Evolutionary conservation across 345 rosid genomes (phyloP), one percentile per base, ranked within the genome.

Genomic region (Salix purpurea): DNA sequence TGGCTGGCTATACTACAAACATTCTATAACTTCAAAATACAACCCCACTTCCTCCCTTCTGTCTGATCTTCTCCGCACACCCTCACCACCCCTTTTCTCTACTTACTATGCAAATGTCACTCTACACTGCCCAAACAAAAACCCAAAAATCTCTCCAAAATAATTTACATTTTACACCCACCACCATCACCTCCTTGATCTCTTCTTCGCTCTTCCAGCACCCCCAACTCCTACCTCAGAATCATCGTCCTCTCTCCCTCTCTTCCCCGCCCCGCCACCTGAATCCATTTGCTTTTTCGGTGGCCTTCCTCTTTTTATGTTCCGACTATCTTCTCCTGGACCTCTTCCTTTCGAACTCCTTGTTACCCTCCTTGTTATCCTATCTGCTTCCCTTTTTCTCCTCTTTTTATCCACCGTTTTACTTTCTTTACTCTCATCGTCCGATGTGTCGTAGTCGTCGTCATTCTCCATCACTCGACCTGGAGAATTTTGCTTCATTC

Each of bases 401-500:
- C 34, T 74, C 74, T 18, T 74, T 68, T 37, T 58, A 28, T 79
- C 70, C 54, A 71, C 72, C 74, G 74, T 82, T 71, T 69, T 74
- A 36, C 64, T 21, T 23, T 77, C 80, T 74, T 68, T 76, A 19
- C 81, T 79, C 69, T 77, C 79, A 0, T 75, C 79, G 30, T 77
- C 79, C 0, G 81, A 81, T 19, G 65, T 73, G 5, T 36, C n/a
- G 1, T 52, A 50, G 0, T 75, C 76, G 2, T 74, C 77, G 0
- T 62, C 83, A 1, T 79, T 72, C 37, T 75, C 80, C 4, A 58
- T 60, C 24, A 50, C 74, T 26, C 73, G 71, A 36, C 83, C 79
- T 0, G 86, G 84, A 2, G 88, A 85, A 69, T 86, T 86, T 71
- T 88, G 91, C 84, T 83, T 88, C 83, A 86, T 88, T 66, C 89